Evolutionary conservation across 805 yeast species (phyloP).

Genomic region (Diddensiella caesifluorescens): DNA sequence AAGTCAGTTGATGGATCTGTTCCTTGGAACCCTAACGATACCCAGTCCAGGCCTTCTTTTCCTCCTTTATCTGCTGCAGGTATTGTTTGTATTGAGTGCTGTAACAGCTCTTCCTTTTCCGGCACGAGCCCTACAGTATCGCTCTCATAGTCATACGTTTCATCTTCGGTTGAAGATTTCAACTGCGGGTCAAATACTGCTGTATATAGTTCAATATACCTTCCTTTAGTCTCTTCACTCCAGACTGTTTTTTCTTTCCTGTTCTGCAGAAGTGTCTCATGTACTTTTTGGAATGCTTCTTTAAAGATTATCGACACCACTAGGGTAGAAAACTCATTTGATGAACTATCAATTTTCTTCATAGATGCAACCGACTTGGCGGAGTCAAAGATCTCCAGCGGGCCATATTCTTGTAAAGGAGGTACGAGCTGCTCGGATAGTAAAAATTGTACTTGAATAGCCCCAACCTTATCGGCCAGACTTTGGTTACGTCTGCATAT

Average conservation of each 20-base stretch:
- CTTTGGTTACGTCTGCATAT: not conserved
- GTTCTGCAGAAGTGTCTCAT: too few species aligned
- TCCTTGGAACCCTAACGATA: constrained; percentile 37
- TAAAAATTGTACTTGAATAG: not conserved
- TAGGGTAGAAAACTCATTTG: too few species aligned
- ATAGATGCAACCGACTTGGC: not conserved
- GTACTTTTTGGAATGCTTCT: not conserved
- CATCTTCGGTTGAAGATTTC: too few species aligned
- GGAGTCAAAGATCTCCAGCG: not conserved
- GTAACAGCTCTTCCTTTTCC: too few species aligned
- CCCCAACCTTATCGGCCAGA: not conserved
- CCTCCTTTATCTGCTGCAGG: not conserved
- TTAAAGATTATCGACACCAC: not conserved
- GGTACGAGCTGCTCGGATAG: not conserved
- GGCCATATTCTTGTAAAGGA: not conserved
- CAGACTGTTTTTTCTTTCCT: too few species aligned
- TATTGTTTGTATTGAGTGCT: not conserved
- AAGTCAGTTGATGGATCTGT: constrained; percentile 35
- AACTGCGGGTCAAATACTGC: constrained; percentile 10
- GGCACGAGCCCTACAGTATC: too few species aligned
- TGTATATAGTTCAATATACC: constrained; percentile 10
- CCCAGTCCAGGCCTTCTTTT: constrained; percentile 29
- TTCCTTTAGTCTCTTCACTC: constrained; percentile 6
- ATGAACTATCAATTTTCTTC: not conserved
- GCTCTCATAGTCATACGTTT: too few species aligned